Base-by-base conservation (phyloP, 2,329 filamentous ascomycete species). In the Colletotrichum sp. region DNA sequence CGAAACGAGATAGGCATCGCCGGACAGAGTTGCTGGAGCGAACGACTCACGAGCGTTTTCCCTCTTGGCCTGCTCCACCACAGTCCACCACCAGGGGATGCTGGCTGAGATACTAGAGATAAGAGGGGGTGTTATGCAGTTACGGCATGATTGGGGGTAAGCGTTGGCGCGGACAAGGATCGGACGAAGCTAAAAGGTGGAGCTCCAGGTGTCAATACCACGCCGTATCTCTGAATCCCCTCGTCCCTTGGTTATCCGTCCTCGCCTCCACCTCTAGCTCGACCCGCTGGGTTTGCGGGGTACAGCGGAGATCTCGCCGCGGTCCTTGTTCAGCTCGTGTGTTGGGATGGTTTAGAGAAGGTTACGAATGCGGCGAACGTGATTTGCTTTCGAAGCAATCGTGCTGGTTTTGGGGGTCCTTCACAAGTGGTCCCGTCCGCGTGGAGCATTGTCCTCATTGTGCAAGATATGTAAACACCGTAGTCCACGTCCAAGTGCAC, bases 181-280 rank as follows among this genome's bases (percentile, higher is more conserved):
- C 34, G 36, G 64, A 61, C 52, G 52, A 67, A 72, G 70, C 70
- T 72, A 72, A 67, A 72, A 60, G 70, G 70, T 72, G 70, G 70
- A 72, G 70, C 70, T 72, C 70, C 70, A 68, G 32, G 52, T 68
- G 63, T 67, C 63, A 68, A 52, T 63, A 67, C 48, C 26, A 61
- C 34, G 63, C 70, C 63, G 63, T 72, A 72, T 67, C 70, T 72
- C 70, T 68, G 70, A 72, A 68, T 68, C 63, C 52, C 70, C 24
- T 43, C 67, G 60, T 68, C 63, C 26, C 63, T 24, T 43, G 52
- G 26, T 48, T 36, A 67, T 61, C 24, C 70, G 65, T 30, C 43
- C 48, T 68, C 70, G 64, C 63, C 70, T 72, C 70, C 70, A 72
- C 70, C 70, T 52, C 32, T 24, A 15, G 24, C 55, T n/a, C 7